Evolutionary conservation across 2,329 filamentous ascomycete genomes (phyloP), one percentile per base, ranked within the genome.

Genomic region (Botrytis byssoidea): DNA sequence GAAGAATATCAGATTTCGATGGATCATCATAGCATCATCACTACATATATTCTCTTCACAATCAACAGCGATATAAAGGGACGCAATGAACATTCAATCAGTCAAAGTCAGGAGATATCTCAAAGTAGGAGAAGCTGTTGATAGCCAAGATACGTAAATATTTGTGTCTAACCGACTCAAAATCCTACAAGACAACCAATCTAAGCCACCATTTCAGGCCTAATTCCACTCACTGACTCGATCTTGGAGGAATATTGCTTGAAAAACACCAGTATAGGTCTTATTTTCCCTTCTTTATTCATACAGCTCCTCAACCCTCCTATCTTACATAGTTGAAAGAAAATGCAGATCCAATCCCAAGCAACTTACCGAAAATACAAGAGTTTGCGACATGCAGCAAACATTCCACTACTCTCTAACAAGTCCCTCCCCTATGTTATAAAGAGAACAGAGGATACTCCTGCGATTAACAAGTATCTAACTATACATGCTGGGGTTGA

Each of bases 101-200:
- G 12, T 18, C 1, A 18, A 0, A 29, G 29, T 55, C 0, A 16
- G n/a, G 4, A n/a, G 12, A 8, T 8, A 18, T 16, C 1, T 8
- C n/a, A n/a, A 6, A 14, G 12, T 16, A 55, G 0, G 25, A 16
- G 12, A 6, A 55, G 12, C n/a, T 29, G 3, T 16, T 5, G 4
- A n/a, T 3, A 55, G 25, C 14, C 25, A 29, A 29, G 16, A 16
- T 16, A n/a, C 9, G 0, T 1, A 25, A 20, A 25, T 25, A 9
- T 22, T 48, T 12, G 20, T 4, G 3, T 51, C 22, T 5, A 12
- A 25, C 9, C 5, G 9, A n/a, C 22, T 6, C 25, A 22, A 51
- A 12, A n/a, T 5, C 25, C 48, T n/a, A 48, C 22, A 4, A 48
- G 4, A 25, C 9, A 48, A 48, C 3, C 22, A 48, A 25, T 25